These are phyloP conservation scores for Paramecium octaurelia DNA, from an alignment of 73 alveolate genomes.

Conservation along the genomic window DNA sequence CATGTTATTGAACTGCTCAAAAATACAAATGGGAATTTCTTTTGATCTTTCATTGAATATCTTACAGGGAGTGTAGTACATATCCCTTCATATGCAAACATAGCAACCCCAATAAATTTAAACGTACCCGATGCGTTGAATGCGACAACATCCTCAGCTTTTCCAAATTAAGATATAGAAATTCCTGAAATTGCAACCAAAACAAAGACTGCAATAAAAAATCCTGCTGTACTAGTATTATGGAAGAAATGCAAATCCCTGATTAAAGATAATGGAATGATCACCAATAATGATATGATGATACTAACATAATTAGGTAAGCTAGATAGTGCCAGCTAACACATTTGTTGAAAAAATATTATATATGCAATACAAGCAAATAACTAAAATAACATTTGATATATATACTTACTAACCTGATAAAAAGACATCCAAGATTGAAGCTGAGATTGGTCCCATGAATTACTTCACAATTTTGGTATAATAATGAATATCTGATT, in stretches of 20 bases:
- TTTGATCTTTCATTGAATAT: background rate
- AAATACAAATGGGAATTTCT: background rate
- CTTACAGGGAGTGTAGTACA: slow-evolving; percentile 41
- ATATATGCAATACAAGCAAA: slow-evolving; percentile 39
- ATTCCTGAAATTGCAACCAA: background rate
- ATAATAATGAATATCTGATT: background rate
- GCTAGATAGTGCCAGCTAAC: background rate
- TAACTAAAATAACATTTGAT: background rate
- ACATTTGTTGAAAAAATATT: background rate
- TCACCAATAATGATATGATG: background rate
- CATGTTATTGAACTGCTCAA: background rate
- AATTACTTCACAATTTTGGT: background rate
- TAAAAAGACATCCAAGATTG: background rate
- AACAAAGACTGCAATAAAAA: slow-evolving; percentile 16
- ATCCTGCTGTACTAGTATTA: slow-evolving; percentile 31
- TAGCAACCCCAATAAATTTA: slow-evolving; percentile 21
- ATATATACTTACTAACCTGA: background rate
- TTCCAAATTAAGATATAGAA: background rate
- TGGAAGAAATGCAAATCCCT: slow-evolving; percentile 13
- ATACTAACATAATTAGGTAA: background rate
- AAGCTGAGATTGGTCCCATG: background rate
- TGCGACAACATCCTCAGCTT: background rate
- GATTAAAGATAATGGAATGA: background rate
- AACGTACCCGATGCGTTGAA: background rate
- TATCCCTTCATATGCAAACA: slow-evolving; percentile 41